A percentile compares a stretch with the other conserved stretches of the same genome.
These are phyloP conservation scores for Orobanche coerulescens DNA, from an alignment of 257 asterid species.

Conservation along the genomic window DNA sequence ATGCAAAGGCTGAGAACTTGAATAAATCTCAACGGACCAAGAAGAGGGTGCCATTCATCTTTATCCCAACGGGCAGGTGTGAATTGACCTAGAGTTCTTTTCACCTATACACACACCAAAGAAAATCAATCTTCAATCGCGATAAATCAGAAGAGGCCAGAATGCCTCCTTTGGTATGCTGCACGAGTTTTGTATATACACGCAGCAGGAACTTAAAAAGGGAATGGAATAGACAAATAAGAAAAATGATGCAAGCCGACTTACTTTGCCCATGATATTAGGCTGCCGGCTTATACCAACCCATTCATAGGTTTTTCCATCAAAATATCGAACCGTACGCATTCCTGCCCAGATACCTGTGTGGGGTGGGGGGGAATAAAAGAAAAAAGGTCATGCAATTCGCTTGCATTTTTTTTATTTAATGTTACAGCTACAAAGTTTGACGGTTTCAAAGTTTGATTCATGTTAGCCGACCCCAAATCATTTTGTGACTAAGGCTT, in stretches of 20 bases:
- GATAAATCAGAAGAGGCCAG: background rate
- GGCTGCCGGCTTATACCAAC: slow-evolving; percentile 95
- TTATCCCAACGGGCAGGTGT: slow-evolving; percentile 96
- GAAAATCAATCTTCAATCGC: too few relatives aligned
- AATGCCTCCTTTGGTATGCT: background rate
- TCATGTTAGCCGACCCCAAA: too few relatives aligned
- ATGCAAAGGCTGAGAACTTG: slow-evolving; percentile 78
- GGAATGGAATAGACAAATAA: background rate
- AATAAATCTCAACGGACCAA: slow-evolving; percentile 84
- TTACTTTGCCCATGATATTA: slow-evolving; percentile 90
- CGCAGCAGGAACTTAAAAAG: background rate
- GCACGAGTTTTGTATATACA: background rate
- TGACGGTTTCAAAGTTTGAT: too few relatives aligned
- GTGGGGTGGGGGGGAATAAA: slow-evolving; percentile 25
- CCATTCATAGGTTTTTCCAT: slow-evolving; percentile 92
- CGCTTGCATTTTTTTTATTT: too few relatives aligned
- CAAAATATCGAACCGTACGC: slow-evolving; percentile 84
- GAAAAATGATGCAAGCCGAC: slow-evolving; percentile 16
- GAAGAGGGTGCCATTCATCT: slow-evolving; percentile 97
- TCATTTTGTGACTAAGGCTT: too few relatives aligned
- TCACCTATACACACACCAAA: too few relatives aligned
- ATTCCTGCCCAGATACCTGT: slow-evolving; percentile 98
- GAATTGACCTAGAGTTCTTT: slow-evolving; percentile 77
- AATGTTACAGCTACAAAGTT: too few relatives aligned
- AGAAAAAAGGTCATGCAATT: too few relatives aligned